Evolutionary conservation across 768 basidiomycete genomes (phyloP), one percentile per base, ranked within the genome.

Genomic region (Collybiopsis confluens): DNA sequence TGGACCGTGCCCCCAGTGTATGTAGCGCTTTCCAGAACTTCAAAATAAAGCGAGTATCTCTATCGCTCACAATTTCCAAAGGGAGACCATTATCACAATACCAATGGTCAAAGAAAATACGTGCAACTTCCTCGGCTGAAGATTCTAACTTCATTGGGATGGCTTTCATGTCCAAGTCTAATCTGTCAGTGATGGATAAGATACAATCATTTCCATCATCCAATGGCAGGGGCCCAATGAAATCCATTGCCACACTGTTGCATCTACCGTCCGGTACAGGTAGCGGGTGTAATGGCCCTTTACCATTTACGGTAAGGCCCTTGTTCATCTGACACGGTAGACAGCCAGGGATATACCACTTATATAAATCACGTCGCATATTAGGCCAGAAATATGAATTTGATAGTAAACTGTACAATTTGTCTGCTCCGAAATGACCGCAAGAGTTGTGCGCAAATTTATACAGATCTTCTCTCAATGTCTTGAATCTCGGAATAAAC

Each of bases 31-130:
- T 42, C 70, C 71, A 73, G 54, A 72, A 70, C 4, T n/a, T 4
- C 0, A 62, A 65, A 2, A 65, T 60, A 45, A 71, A 73, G 7
- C 65, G 54, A 21, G 65, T 59, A 35, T 69, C 67, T 1, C 68
- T 41, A 50, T 73, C 69, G 10, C 51, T 61, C 1, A 72, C 59
- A 16, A 71, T 60, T 1, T 56, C 28, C 0, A 41, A 7, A 0
- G 63, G 70, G 0, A 68, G 43, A 1, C 70, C 68, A 55, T 65
- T 65, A 45, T 64, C 55, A 37, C 61, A 63, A 56, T 65, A 65
- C 60, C 56, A 61, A 24, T 57, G 9, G 23, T 62, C 54, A 24
- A 65, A 65, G 28, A 62, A 57, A 1, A 61, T 28, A 7, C 36
- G 15, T 0, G 60, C 62, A 20, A 61, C 33, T 1, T 59, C 51